phyloP scores from a whole-genome alignment of 768 basidiomycete species.

The Mycena sanguinolenta region DNA sequence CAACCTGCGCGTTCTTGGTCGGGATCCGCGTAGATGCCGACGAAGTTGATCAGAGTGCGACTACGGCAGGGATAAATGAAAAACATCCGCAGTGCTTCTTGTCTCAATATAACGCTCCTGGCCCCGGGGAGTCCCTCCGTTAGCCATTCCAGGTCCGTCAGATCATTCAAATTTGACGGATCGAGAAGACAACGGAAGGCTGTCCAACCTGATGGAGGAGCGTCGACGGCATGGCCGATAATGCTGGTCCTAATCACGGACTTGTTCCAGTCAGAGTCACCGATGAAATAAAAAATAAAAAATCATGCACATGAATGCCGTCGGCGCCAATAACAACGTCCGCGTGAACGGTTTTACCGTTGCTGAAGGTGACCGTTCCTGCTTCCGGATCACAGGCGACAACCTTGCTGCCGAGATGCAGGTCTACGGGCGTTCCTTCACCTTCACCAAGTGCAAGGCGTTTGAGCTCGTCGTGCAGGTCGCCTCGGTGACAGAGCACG shows the following conservation, averaged over 20 bases:
- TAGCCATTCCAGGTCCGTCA: slow-evolving; percentile 26
- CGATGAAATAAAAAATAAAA: background rate
- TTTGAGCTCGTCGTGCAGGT: slow-evolving; percentile 23
- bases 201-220: slow-evolving; percentile 3
- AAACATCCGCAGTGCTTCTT: background rate
- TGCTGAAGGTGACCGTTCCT: slow-evolving; percentile 49
- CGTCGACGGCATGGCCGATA: slow-evolving; percentile 3
- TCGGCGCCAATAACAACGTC: slow-evolving; percentile 39
- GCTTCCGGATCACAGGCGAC: slow-evolving; percentile 38
- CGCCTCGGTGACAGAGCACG: slow-evolving; percentile 21
- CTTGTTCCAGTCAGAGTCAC: background rate
- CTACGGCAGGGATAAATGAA: slow-evolving; percentile 22
- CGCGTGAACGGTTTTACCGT: slow-evolving; percentile 48
- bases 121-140: slow-evolving; percentile 15
- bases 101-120: slow-evolving; percentile 1
- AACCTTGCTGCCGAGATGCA: slow-evolving; percentile 16
- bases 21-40: slow-evolving; percentile 3
- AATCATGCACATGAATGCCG: slow-evolving; percentile 21
- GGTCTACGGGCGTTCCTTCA: slow-evolving; percentile 10
- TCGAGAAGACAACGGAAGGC: slow-evolving; percentile 25
- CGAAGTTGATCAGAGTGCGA: slow-evolving; percentile 26
- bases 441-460: slow-evolving; percentile 23
- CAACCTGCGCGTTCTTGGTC: slow-evolving; percentile 20
- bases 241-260: slow-evolving; percentile 12
- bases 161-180: background rate